Evolutionary conservation across 2,329 filamentous ascomycete genomes (phyloP).

Genomic region (Lizonia empirigonia): DNA sequence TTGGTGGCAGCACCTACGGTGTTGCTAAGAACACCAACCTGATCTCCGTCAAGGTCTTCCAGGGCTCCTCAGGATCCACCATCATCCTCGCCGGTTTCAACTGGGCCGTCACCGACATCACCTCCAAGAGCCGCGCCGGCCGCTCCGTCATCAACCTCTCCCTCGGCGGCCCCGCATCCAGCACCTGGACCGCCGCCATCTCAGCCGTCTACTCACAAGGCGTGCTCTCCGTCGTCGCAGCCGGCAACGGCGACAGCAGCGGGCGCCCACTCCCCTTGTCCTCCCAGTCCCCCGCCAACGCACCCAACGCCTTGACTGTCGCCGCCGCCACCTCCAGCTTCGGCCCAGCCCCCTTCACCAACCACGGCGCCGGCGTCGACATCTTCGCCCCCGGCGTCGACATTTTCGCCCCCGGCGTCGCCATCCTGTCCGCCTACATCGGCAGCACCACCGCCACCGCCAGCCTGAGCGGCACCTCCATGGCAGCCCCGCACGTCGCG

Average conservation of each 20-base stretch:
- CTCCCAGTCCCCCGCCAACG: constrained; percentile 34
- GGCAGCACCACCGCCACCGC: constrained; percentile 43
- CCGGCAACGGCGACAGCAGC: constrained; percentile 34
- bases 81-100: constrained; percentile 27
- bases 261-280: constrained; percentile 23
- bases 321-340: constrained; percentile 33
- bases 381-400: constrained; percentile 40
- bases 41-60: constrained; percentile 38
- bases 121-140: constrained; percentile 18
- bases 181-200: constrained; percentile 35
- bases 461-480: constrained; percentile 62
- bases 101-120: constrained; percentile 32
- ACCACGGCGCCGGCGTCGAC: constrained; percentile 37
- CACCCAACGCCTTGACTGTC: constrained; percentile 36
- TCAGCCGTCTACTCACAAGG: constrained; percentile 27
- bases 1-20: constrained; percentile 25
- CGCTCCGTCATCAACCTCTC: constrained; percentile 39
- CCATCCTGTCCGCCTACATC: constrained; percentile 51
- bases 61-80: constrained; percentile 7
- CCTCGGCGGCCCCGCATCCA: constrained; percentile 31
- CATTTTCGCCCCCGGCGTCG: constrained; percentile 43
- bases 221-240: constrained; percentile 40
- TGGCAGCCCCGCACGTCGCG: constrained; percentile 69
- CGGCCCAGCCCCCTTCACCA: constrained; percentile 32
- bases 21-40: constrained; percentile 31